A percentile compares a stretch with the other conserved stretches of the same genome.
Evolutionary conservation across 1,139 yeast species (phyloP).

Genomic region (Wickerhamiella infanticola): DNA sequence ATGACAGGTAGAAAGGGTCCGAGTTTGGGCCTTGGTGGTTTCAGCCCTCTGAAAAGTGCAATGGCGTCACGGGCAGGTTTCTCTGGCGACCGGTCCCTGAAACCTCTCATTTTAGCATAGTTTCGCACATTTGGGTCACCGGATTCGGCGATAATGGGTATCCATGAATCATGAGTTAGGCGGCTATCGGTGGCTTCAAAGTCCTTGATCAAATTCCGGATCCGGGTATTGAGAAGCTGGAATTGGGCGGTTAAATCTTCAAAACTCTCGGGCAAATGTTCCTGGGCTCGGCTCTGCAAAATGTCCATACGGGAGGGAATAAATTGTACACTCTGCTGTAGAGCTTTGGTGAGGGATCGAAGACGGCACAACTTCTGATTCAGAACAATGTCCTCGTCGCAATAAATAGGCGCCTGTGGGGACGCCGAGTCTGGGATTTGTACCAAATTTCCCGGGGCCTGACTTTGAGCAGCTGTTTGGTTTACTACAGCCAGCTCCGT

Average conservation of each 20-base stretch:
- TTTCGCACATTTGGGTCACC: background rate
- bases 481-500: background rate
- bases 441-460: background rate
- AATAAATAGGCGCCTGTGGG: background rate
- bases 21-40: background rate
- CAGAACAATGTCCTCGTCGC: background rate
- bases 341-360: background rate
- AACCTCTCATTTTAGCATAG: background rate
- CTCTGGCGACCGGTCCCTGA: background rate
- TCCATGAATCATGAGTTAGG: background rate
- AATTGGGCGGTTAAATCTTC: background rate
- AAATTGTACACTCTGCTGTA: background rate
- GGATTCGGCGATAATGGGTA: background rate
- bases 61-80: background rate
- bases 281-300: background rate
- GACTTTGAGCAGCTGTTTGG: background rate
- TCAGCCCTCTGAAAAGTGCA: background rate
- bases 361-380: background rate
- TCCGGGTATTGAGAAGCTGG: background rate
- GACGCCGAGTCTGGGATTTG: background rate
- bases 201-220: background rate
- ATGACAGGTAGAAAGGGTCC: background rate
- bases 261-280: background rate
- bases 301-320: background rate
- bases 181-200: background rate